Base-by-base conservation (phyloP, 169 alveolate genomes). In the Babesia ovata region DNA sequence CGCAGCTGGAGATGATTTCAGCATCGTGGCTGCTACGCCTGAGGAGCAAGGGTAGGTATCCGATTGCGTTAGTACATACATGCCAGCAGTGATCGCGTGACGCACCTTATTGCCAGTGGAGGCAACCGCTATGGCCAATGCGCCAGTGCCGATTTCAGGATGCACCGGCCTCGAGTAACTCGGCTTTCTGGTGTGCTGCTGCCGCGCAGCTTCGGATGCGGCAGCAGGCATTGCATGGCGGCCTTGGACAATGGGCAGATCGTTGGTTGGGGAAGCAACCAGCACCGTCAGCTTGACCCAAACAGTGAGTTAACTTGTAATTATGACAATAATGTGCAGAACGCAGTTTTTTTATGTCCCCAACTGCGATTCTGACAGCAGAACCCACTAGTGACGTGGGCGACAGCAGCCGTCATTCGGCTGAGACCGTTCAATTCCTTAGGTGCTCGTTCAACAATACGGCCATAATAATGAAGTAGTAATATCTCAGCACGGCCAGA, bases 381-480 rank as follows among this genome's bases (percentile, higher is more conserved):
- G 54, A 22, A 17, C 29, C 1, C 7, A 11, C 28, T 29, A 2
- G 28, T n/a, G 24, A 49, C 12, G 26, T 1, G 7, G 58, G 50
- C 71, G 16, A 11, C 22, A 16, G 28, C 44, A 24, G 6, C 28
- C 57, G 21, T 22, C 24, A 7, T 0, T 21, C 26, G 62, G 36
- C 74, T 9, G 39, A 29, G 13, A 44, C 26, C 17, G 36, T 81
- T 44, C 21, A 72, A 44, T 81, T 67, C 48, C 19, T 81, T 0
- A 59, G 75, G 36, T 81, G 88, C 57, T 24, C 88, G 39, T 81
- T 66, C 71, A 81, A 81, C 57, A 81, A 81, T 39, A 63, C 81
- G 16, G 88, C 69, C 33, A 42, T 81, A 63, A 81, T 81, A n/a
- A 39, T 24, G 49, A 26, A 50, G 22, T 61, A 4, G 21, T 8